Conservation (phyloP, 179 eudicot genomes). For the Gypsophila paniculata region DNA sequence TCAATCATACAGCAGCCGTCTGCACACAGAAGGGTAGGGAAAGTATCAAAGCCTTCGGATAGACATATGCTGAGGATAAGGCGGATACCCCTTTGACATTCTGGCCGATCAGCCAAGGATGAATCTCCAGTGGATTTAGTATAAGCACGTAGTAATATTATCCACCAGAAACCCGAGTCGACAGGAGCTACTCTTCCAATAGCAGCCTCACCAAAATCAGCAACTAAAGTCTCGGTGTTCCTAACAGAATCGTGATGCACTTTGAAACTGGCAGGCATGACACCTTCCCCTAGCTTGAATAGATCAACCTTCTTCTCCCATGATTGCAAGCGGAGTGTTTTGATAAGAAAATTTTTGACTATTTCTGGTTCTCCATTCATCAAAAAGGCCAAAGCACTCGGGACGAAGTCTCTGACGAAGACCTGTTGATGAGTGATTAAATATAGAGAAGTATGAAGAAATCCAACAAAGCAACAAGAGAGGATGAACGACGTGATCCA, state of each 20-base stretch:
- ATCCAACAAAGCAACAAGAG: slow-evolving; percentile 1
- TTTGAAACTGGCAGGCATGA: slow-evolving; percentile 93
- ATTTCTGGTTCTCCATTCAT: slow-evolving; percentile 89
- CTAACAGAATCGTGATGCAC: slow-evolving; percentile 66
- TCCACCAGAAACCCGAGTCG: slow-evolving; percentile 96
- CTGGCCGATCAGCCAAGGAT: slow-evolving; percentile 68
- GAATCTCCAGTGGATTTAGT: slow-evolving; percentile 86
- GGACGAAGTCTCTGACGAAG: slow-evolving; percentile 80
- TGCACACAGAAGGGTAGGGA: slow-evolving; percentile 82
- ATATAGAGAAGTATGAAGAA: slow-evolving; percentile 1
- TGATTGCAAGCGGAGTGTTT: slow-evolving; percentile 72
- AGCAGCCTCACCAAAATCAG: slow-evolving; percentile 90
- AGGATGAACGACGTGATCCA: not conserved
- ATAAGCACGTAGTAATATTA: slow-evolving; percentile 73
- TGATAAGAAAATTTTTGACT: slow-evolving; percentile 69
- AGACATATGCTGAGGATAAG: slow-evolving; percentile 73
- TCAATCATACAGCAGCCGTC: slow-evolving; percentile 92
- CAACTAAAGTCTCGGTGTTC: slow-evolving; percentile 62
- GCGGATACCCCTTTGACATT: slow-evolving; percentile 73
- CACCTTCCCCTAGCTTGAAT: slow-evolving; percentile 85
- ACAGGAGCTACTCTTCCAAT: slow-evolving; percentile 93
- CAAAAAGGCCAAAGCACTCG: slow-evolving; percentile 83
- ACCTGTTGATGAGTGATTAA: slow-evolving; percentile 40
- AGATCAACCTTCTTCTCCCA: slow-evolving; percentile 79
- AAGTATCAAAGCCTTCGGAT: slow-evolving; percentile 83